Evolutionary conservation across 2,329 filamentous ascomycete genomes (phyloP), one percentile per base, ranked within the genome.

Genomic region (Aspergillus versicolor): DNA sequence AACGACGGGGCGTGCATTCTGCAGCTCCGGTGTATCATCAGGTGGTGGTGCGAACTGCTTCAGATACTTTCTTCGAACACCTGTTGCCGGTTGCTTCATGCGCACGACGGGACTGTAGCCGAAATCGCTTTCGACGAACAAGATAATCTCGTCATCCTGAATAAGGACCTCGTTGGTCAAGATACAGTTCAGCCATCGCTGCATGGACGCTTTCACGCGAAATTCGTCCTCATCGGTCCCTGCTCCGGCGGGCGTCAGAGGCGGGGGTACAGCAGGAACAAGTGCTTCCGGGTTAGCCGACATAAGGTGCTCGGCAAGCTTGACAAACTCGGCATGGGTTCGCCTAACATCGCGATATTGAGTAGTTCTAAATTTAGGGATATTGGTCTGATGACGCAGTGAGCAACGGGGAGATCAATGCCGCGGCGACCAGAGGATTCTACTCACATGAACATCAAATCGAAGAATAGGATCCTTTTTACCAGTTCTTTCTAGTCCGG

Each of bases 91-190:
- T 75, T 99, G 94, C 80, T 95, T 96, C 82, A 92, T 91, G 74
- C 93, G 88, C 46, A 97, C 88, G 69, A 97, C 89, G 1, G 94
- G 94, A 69, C 92, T 97, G 75, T 99, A 99, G 41, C 94, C 94
- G 73, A 97, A 97, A 73, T 99, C 94, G 71, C 91, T 96, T 77
- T 99, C 94, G n/a, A 99, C 92, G 68, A 99, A 99, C 59, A 97
- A 87, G 5, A 97, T 86, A 86, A 97, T 93, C 77, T 99, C 94
- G 61, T 97, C 93, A 71, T 99, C 94, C 61, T 89, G 86, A 81
- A 96, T 96, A 7, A 99, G 84, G 1, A 95, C 87, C 37, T 97
- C 92, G 66, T 94, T 97, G 68, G 85, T 85, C 77, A 94, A 96
- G 19, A 99, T 89, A 58, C 90, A 90, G 74, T 96, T 97, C 67